These are phyloP conservation scores for Pezicula radicicola DNA, from an alignment of 2,329 filamentous ascomycete species.

Conservation along the genomic window DNA sequence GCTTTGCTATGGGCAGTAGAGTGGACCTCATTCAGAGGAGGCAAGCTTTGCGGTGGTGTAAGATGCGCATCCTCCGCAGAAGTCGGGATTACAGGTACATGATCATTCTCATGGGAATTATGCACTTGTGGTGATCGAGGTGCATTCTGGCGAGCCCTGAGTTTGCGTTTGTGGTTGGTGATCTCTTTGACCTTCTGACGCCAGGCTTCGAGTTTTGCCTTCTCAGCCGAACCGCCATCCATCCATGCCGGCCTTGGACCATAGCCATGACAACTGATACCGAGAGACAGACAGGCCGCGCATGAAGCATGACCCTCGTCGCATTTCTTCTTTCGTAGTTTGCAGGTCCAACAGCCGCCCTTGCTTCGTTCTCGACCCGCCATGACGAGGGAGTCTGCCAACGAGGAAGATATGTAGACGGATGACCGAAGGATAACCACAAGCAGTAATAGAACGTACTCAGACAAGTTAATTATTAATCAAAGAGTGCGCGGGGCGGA, in stretches of 20 bases:
- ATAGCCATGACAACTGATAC: slow-evolving; percentile 21
- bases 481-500: too few relatives aligned
- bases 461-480: not conserved
- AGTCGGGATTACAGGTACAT: too few relatives aligned
- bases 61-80: too few relatives aligned
- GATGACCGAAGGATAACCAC: not conserved
- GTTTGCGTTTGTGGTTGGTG: not conserved
- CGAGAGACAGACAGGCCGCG: slow-evolving; percentile 13
- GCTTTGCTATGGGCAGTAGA: not conserved
- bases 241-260: slow-evolving; percentile 22
- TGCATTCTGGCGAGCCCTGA: not conserved
- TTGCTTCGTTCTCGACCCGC: not conserved
- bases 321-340: slow-evolving; percentile 17
- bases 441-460: not conserved
- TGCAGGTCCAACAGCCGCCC: slow-evolving; percentile 32
- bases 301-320: slow-evolving; percentile 16
- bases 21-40: not conserved
- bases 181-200: not conserved
- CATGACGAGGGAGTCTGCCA: not conserved
- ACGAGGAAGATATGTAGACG: not conserved
- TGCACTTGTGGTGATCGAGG: not conserved
- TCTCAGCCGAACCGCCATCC: slow-evolving; percentile 6
- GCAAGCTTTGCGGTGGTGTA: too few relatives aligned
- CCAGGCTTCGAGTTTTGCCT: not conserved
- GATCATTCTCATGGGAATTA: not conserved